Conservation (phyloP, 176 grass and related monocot genomes). For the Phyllostachys edulis region DNA sequence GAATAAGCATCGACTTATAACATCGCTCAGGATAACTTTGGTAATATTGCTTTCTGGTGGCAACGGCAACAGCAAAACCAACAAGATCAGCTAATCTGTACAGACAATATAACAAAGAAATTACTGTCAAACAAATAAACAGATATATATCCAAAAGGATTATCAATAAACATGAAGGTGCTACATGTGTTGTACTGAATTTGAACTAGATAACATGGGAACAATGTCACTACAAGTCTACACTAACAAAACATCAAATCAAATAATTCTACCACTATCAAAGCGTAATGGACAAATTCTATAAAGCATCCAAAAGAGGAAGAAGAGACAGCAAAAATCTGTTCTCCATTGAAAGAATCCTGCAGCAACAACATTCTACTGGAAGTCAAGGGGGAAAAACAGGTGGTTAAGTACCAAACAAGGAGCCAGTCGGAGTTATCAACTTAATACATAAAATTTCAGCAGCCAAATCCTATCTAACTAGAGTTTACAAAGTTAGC, state of each 20-base stretch:
- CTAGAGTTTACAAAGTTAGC: background rate
- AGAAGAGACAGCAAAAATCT: background rate
- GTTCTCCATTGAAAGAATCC: constrained; percentile 9
- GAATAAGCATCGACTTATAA: constrained; percentile 66
- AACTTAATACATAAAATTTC: background rate
- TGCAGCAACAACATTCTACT: background rate
- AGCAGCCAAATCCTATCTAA: background rate
- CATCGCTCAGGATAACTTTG: constrained; percentile 63
- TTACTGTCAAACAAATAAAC: constrained; percentile 13
- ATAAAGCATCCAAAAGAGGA: background rate
- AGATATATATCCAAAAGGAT: background rate
- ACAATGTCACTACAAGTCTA: background rate
- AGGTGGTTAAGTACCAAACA: background rate
- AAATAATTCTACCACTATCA: background rate
- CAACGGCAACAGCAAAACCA: constrained; percentile 64
- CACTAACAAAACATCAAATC: background rate
- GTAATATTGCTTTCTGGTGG: constrained; percentile 60
- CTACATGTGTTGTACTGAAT: background rate
- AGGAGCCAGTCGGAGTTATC: background rate
- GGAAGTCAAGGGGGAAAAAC: background rate
- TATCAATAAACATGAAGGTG: background rate
- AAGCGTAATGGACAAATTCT: background rate
- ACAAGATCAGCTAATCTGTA: constrained; percentile 73
- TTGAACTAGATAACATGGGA: constrained; percentile 12
- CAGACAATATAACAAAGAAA: constrained; percentile 28